Percentiles rank a stretch among this genome's conserved stretches.
phyloP scores from a whole-genome alignment of 2,329 filamentous ascomycete species.

The Aspergillus ochraceus region DNA sequence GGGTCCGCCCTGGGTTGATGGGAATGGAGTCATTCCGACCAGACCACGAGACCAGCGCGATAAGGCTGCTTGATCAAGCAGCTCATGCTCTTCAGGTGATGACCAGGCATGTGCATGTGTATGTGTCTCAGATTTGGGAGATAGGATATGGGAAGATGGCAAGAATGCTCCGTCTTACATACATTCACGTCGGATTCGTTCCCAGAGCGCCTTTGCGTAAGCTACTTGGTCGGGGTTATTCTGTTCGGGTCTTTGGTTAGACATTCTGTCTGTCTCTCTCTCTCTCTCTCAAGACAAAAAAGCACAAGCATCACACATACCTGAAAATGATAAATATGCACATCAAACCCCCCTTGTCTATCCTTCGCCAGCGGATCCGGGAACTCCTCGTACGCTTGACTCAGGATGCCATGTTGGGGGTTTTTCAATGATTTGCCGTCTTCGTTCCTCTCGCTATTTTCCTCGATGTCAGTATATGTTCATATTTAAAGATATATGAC shows the following conservation, averaged over 20 bases:
- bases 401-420: slow-evolving; percentile 59
- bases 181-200: slow-evolving; percentile 80
- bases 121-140: no score
- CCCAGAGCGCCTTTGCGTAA: slow-evolving; percentile 72
- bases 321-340: slow-evolving; percentile 82
- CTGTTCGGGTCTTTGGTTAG: slow-evolving; percentile 27
- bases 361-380: slow-evolving; percentile 66
- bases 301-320: slow-evolving; percentile 19
- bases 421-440: slow-evolving; percentile 81
- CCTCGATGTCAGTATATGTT: background rate
- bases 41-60: no score
- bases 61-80: no score
- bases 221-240: slow-evolving; percentile 61
- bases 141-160: background rate
- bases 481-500: no score
- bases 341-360: slow-evolving; percentile 72
- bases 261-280: background rate
- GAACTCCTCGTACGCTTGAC: slow-evolving; percentile 71
- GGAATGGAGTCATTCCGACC: no score
- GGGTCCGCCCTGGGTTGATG: no score
- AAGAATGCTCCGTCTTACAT: slow-evolving; percentile 45
- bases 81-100: no score
- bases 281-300: no score
- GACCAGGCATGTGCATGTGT: no score
- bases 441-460: slow-evolving; percentile 55